Evolutionary conservation across 805 yeast species (phyloP), one percentile per base, ranked within the genome.

Genomic region (Saturnispora ahearnii): DNA sequence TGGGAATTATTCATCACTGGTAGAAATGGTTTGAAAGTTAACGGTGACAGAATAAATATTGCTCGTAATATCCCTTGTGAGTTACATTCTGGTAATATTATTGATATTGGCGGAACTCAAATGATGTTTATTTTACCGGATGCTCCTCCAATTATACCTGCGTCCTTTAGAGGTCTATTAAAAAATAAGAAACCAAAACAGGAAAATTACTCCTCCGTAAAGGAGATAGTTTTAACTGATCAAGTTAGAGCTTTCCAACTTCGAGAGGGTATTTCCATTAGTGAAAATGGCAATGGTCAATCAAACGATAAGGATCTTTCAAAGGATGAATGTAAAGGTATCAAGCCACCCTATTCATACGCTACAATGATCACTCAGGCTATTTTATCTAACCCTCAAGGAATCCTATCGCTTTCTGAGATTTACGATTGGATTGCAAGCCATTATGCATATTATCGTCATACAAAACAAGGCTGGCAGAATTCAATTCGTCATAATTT

Each of bases 321-420:
- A n/a, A 76, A 76, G 53, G 98, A 91, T 63, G 96, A 89, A 54
- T 81, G 95, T 46, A 87, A 84, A 61, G 95, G 91, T 63, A 82
- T 90, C 57, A 93, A 93, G 67, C 99, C 99, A 3, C 98, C 98
- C 2, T 93, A 84, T 64, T 84, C 95, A 15, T 93, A 93, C 63
- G 98, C 99, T 0, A 91, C 97, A 1, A 90, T 93, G 97, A 93
- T 93, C 57, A 89, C 99, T 3, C 97, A 93, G 64, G 96, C 98
- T 0, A 93, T 93, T 26, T 69, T 93, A 57, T 87, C 96, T 7
- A 86, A 88, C 49, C 76, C 77, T 1, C 96, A 90, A 53, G 96
- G 95, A 41, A 87, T 87, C 41, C 74, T 91, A 73, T 86, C 96
- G 12, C 69, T 93, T 58, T 79, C 95, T 1, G 97, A 93, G 61